Conservation (phyloP, 768 basidiomycete species). For the Trametes coccinea region DNA sequence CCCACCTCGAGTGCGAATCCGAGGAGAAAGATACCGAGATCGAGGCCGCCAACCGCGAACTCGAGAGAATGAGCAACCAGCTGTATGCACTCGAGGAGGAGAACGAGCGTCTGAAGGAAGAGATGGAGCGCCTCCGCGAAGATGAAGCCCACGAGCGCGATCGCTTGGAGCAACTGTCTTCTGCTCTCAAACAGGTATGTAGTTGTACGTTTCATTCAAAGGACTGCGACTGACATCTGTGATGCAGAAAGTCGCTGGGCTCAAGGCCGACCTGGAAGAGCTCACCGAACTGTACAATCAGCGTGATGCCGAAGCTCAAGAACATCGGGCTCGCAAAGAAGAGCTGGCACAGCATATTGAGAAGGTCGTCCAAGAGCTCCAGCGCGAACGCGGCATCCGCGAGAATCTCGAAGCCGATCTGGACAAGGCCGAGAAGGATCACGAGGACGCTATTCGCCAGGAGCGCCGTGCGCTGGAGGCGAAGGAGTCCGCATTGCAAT, state of each 20-base stretch:
- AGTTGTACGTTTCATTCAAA: neutral
- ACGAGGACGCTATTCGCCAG: conserved; percentile 59
- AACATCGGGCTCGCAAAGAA: conserved; percentile 71
- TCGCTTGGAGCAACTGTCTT: conserved; percentile 61
- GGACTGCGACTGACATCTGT: neutral
- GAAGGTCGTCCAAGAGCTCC: conserved; percentile 63
- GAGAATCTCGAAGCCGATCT: conserved; percentile 56
- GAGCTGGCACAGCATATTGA: conserved; percentile 76
- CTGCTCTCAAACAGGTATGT: conserved; percentile 79
- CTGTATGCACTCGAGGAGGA: conserved; percentile 88
- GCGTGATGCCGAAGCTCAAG: conserved; percentile 60
- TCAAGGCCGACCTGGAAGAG: conserved; percentile 69
- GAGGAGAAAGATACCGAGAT: conserved; percentile 82
- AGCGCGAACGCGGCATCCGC: conserved; percentile 57
- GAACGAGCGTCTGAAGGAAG: conserved; percentile 73
- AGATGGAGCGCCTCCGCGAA: conserved; percentile 63
- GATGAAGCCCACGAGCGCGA: conserved; percentile 76
- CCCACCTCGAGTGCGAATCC: conserved; percentile 75
- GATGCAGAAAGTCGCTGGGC: conserved; percentile 62
- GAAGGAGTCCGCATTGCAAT: conserved; percentile 68
- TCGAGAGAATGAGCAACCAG: conserved; percentile 74
- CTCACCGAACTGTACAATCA: conserved; percentile 65
- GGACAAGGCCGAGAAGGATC: conserved; percentile 57
- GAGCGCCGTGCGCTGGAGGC: conserved; percentile 67
- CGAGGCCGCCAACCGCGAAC: conserved; percentile 68